phyloP scores from a whole-genome alignment of 257 asterid genomes.

The Ocimum tenuiflorum region DNA sequence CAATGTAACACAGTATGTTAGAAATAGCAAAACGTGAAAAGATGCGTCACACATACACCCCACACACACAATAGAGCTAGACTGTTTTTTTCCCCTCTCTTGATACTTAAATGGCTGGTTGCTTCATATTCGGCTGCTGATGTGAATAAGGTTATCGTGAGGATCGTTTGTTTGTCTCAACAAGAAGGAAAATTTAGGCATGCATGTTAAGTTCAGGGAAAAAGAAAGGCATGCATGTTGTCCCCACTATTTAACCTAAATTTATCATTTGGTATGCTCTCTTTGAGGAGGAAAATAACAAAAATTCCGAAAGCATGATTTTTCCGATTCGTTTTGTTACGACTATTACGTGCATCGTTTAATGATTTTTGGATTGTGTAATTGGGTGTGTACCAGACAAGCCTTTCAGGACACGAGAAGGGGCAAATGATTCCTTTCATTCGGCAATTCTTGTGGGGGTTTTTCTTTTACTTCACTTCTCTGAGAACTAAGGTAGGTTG shows the following conservation, averaged over 20 bases:
- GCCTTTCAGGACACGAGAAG: slow-evolving; percentile 47
- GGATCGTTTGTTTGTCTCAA: not conserved
- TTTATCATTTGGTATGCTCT: slow-evolving; percentile 20
- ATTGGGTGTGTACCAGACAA: slow-evolving; percentile 29
- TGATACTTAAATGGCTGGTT: too few relatives aligned
- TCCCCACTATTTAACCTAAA: not conserved
- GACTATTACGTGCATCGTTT: not conserved
- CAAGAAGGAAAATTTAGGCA: slow-evolving; percentile 21
- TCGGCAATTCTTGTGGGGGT: slow-evolving; percentile 31
- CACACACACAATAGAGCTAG: slow-evolving; percentile 11
- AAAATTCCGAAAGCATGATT: not conserved
- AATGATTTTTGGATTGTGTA: slow-evolving; percentile 9
- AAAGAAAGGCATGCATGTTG: slow-evolving; percentile 46
- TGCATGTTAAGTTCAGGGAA: too few relatives aligned
- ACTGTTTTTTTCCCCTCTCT: too few relatives aligned
- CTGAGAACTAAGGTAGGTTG: slow-evolving; percentile 45
- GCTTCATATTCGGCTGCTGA: slow-evolving; percentile 22
- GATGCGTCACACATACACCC: slow-evolving; percentile 7
- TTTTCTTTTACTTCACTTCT: slow-evolving; percentile 50
- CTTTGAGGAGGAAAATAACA: slow-evolving; percentile 1
- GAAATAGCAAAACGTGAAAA: slow-evolving; percentile 17
- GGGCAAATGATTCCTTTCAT: slow-evolving; percentile 42
- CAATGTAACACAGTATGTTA: too few relatives aligned
- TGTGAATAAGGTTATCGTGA: slow-evolving; percentile 23
- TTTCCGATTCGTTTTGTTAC: not conserved